Evolutionary conservation across 257 asterid genomes (phyloP).

Genomic region (Penstemon barbatus): DNA sequence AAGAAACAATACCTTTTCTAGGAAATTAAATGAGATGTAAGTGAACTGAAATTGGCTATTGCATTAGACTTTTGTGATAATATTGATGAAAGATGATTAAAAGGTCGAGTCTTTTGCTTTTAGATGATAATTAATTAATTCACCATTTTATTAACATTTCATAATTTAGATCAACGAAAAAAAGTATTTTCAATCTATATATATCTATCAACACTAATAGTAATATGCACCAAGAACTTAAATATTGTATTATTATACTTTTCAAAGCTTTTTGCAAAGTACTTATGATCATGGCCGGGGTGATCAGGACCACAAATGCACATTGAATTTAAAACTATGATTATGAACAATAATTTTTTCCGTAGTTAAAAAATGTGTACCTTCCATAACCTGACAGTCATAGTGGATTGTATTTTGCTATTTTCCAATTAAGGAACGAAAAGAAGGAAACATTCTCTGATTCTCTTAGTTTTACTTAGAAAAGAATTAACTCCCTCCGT

Average conservation of each 20-base stretch:
- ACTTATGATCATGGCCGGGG: conserved; percentile 25
- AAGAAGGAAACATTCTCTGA: no score
- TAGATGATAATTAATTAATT: conserved; percentile 14
- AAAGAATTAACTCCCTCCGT: no score
- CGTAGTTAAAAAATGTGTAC: conserved; percentile 14
- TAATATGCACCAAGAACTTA: conserved; percentile 20
- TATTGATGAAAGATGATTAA: conserved; percentile 22
- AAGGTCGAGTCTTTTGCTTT: conserved; percentile 18
- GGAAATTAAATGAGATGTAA: background rate
- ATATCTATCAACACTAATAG: background rate
- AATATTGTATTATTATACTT: background rate
- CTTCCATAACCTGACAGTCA: conserved; percentile 1
- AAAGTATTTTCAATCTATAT: background rate
- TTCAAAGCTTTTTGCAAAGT: conserved; percentile 16
- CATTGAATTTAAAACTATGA: conserved; percentile 17
- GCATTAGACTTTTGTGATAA: conserved; percentile 9
- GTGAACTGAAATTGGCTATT: background rate
- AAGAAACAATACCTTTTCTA: conserved; percentile 25
- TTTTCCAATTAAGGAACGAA: no score
- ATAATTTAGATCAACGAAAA: conserved; percentile 7
- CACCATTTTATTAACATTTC: background rate
- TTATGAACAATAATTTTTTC: background rate
- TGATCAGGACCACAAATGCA: conserved; percentile 46
- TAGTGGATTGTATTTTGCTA: background rate
- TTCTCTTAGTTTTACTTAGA: no score